Evolutionary conservation across 2,329 filamentous ascomycete genomes (phyloP), one percentile per base, ranked within the genome.

Genomic region (Chrysoporthe austroafricana): DNA sequence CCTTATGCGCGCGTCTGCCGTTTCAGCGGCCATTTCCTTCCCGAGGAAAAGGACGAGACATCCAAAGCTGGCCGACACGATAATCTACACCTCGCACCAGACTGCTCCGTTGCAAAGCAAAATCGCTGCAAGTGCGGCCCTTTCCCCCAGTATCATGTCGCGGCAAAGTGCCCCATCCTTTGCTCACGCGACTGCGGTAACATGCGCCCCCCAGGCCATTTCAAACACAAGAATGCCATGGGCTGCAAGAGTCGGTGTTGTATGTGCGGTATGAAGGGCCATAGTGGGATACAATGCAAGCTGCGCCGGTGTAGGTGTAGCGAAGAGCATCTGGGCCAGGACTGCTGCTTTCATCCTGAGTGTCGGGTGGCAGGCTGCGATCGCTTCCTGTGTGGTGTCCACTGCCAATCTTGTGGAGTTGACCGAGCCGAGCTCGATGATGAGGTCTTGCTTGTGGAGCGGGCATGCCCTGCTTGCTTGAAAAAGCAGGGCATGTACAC

Each of bases 221-320:
- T 72, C 70, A 73, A 72, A 58, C 77, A 80, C 69, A 72, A 71
- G 39, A 78, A 75, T 56, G 79, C 79, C 56, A 80, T 82, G 74
- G 72, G 73, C 3, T 82, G 79, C 71, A 69, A 70, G 21, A 60
- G 71, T 18, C 75, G 80, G 21, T 81, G 79, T 70, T 81, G 79
- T 69, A 81, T 81, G 79, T 81, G 80, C 66, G 79, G 79, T n/a
- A 64, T 76, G 3, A 71, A 69, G 26, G 78, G 77, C 2, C 79
- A 82, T 67, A 74, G 73, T 36, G 79, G 79, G n/a, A 72, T 67
- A 16, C 73, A 79, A 39, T 81, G 79, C 67, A 72, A 75, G 32
- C 63, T 77, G 43, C 74, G 73, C 66, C 71, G 67, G 21, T 81
- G 79, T 64, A 74, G 76, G 4, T 81, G 79, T 71, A 78, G 79